Conservation (phyloP, 169 alveolate genomes). For the Eimeria zaria region DNA sequence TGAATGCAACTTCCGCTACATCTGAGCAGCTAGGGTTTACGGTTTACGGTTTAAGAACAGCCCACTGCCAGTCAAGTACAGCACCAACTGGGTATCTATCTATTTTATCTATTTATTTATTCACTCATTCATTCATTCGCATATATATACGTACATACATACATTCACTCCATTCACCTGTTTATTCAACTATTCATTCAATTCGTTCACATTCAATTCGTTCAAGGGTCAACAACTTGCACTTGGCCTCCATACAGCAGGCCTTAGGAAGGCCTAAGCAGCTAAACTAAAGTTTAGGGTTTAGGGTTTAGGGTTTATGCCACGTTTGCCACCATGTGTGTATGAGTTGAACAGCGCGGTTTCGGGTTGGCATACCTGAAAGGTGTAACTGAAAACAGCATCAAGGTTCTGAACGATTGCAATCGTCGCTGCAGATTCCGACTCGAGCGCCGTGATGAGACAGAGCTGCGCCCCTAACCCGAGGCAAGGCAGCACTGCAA, state of each 20-base stretch:
- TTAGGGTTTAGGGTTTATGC: conserved; percentile 23
- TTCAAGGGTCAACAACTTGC: neutral
- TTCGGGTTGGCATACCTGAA: conserved; percentile 23
- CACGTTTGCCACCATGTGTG: no score
- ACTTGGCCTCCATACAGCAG: no score
- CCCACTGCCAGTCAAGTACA: no score
- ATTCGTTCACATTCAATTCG: no score
- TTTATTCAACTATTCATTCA: no score
- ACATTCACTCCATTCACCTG: no score
- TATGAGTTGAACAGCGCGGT: no score
- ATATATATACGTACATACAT: no score
- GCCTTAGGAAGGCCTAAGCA: neutral
- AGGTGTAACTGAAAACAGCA: conserved; percentile 66
- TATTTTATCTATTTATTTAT: no score
- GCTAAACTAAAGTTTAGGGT: neutral
- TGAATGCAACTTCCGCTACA: no score
- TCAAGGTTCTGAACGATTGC: conserved; percentile 57
- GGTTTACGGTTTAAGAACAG: neutral
- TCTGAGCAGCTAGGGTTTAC: neutral
- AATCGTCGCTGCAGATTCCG: conserved; percentile 43
- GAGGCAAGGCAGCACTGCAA: conserved; percentile 43
- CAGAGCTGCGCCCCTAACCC: conserved; percentile 70
- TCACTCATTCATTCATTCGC: no score
- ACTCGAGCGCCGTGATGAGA: conserved; percentile 54
- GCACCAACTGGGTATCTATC: no score